phyloP scores from a whole-genome alignment of 768 basidiomycete species.

The Tricholoma furcatifolium region DNA sequence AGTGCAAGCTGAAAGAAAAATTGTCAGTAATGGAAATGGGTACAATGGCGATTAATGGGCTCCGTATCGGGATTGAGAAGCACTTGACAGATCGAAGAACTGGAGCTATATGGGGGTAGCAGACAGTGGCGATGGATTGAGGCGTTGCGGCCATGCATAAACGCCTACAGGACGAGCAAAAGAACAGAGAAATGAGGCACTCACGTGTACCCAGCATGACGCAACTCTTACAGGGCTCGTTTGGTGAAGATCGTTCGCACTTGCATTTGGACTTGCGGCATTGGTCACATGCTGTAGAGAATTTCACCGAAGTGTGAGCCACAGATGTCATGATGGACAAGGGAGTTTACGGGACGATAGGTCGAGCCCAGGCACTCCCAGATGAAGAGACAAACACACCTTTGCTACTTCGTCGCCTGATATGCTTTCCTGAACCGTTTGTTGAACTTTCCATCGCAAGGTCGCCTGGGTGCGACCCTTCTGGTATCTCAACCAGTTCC shows the following conservation, averaged over 20 bases:
- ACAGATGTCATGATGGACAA: slow-evolving; percentile 3
- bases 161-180: slow-evolving; percentile 13
- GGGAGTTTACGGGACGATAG: neutral
- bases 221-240: slow-evolving; percentile 76
- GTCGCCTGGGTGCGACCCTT: slow-evolving; percentile 15
- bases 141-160: neutral
- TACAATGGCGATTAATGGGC: slow-evolving; percentile 10
- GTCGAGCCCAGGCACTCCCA: neutral
- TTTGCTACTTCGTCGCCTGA: slow-evolving; percentile 78
- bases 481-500: slow-evolving; percentile 49
- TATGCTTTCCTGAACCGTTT: slow-evolving; percentile 38
- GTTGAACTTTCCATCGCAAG: slow-evolving; percentile 18
- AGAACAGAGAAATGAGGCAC: slow-evolving; percentile 17
- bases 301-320: slow-evolving; percentile 12
- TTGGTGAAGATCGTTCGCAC: slow-evolving; percentile 66
- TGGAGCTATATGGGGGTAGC: slow-evolving; percentile 7
- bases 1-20: slow-evolving; percentile 55
- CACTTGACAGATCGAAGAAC: neutral
- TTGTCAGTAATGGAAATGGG: slow-evolving; percentile 11
- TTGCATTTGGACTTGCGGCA: slow-evolving; percentile 91
- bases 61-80: neutral
- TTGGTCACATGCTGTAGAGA: slow-evolving; percentile 72
- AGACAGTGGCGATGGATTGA: slow-evolving; percentile 5
- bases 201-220: slow-evolving; percentile 69
- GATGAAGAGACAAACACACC: slow-evolving; percentile 34